Conservation (phyloP, 2,329 filamentous ascomycete genomes). For the Exophiala aquamarina region DNA sequence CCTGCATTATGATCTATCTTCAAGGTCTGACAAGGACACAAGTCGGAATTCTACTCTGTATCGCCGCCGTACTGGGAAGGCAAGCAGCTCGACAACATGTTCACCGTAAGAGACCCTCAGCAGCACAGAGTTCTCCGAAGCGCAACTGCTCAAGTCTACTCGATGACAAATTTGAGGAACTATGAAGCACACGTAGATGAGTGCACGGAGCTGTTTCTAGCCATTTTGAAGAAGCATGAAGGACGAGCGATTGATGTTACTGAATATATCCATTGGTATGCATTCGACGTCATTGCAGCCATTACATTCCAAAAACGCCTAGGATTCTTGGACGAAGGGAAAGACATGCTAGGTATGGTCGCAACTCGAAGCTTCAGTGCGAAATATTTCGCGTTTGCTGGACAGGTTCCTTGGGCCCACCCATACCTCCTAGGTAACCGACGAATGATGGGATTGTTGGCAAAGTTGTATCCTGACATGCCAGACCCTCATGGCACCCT, state of each 20-base stretch:
- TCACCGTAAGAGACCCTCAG: conserved; percentile 5
- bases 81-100: conserved; percentile 9
- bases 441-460: neutral
- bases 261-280: conserved; percentile 39
- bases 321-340: conserved; percentile 31
- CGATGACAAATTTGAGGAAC: conserved; percentile 47
- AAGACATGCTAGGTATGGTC: conserved; percentile 32
- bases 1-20: too few relatives aligned
- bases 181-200: conserved; percentile 50
- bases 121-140: conserved; percentile 26
- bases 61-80: conserved; percentile 11
- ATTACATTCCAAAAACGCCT: conserved; percentile 35
- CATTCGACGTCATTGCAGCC: conserved; percentile 35
- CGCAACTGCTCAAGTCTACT: conserved; percentile 45
- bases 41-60: conserved; percentile 12
- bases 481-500: neutral
- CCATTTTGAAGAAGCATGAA: conserved; percentile 3
- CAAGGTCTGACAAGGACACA: too few relatives aligned
- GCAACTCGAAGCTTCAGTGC: neutral
- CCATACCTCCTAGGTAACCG: neutral
- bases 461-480: neutral
- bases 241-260: conserved; percentile 31
- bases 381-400: neutral
- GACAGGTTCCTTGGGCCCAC: conserved; percentile 3
- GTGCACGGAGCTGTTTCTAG: conserved; percentile 11